These are phyloP conservation scores for Calonectria ilicicola DNA, from an alignment of 2,329 filamentous ascomycete species.

Conservation along the genomic window DNA sequence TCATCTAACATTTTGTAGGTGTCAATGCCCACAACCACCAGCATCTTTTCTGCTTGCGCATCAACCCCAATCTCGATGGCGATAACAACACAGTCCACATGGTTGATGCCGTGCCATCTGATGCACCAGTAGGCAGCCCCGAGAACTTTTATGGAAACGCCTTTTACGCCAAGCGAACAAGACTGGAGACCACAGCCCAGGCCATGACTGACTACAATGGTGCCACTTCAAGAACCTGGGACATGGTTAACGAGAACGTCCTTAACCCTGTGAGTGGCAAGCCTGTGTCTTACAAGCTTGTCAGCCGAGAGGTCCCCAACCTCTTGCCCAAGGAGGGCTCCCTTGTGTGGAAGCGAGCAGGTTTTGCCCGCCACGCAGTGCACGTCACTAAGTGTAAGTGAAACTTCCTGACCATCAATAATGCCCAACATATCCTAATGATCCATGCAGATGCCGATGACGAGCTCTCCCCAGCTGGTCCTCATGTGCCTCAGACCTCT, in stretches of 20 bases:
- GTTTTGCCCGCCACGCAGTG: slow-evolving; percentile 87
- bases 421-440: not conserved
- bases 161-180: slow-evolving; percentile 87
- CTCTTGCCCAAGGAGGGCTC: slow-evolving; percentile 85
- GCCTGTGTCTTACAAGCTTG: slow-evolving; percentile 88
- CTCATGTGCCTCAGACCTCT: slow-evolving; percentile 88
- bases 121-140: slow-evolving; percentile 80
- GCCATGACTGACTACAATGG: slow-evolving; percentile 86
- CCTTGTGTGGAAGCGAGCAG: slow-evolving; percentile 89
- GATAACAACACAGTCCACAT: slow-evolving; percentile 87
- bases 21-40: slow-evolving; percentile 96
- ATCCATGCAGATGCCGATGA: slow-evolving; percentile 74
- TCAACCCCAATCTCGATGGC: slow-evolving; percentile 90
- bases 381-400: slow-evolving; percentile 88
- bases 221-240: slow-evolving; percentile 85
- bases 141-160: slow-evolving; percentile 93
- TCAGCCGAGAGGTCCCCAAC: slow-evolving; percentile 84
- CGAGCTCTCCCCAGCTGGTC: slow-evolving; percentile 86
- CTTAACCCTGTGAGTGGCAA: slow-evolving; percentile 90
- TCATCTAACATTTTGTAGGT: not conserved
- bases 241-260: slow-evolving; percentile 86
- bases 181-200: slow-evolving; percentile 76
- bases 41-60: slow-evolving; percentile 90
- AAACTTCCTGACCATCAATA: too few relatives aligned
- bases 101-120: slow-evolving; percentile 78